Evolutionary conservation across 805 yeast species (phyloP), one percentile per base, ranked within the genome.

Genomic region (Starmerella apis): DNA sequence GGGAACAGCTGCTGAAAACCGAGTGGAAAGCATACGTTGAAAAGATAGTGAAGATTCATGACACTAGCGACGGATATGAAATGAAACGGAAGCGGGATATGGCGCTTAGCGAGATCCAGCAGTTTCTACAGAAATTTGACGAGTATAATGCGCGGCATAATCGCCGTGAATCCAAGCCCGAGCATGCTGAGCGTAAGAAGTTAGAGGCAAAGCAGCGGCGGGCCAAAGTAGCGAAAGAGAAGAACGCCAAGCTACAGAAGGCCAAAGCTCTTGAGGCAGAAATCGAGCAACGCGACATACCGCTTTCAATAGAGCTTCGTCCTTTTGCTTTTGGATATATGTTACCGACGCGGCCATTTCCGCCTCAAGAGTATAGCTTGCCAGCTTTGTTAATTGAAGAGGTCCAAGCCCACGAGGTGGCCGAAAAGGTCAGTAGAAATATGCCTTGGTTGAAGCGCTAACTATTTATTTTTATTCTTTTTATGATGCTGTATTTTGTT

Each of bases 1-100:
- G 68, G 27, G 73, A 73, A 11, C 73, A 71, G 55, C 66, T 78
- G 45, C 61, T 66, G 24, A 63, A 68, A 49, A 64, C 75, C 49
- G 73, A 71, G 54, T 78, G 85, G 83, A 57, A 61, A 9, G 58
- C 64, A 20, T 67, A 70, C 38, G 61, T 80, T 32, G 71, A 72
- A 2, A 63, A 63, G 9, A 67, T 80, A 20, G 77, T 86, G 0
- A 64, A 65, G 16, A 69, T 83, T 25, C 68, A 72, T 24, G 71
- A 83, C 59, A 52, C 64, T 1, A 60, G 61, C 5, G 78, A 83
- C 60, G 58, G 53, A 2, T 61, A 66, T 5, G 92, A 84, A 59
- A 56, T 81, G 52, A 63, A 65, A 16, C 54, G 60, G 22, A 84
- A 83, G 61, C 69, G 75, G 28, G 65, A 63, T 13, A 62, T 77